phyloP scores from a whole-genome alignment of 768 basidiomycete species.

The Ramaria rubella region DNA sequence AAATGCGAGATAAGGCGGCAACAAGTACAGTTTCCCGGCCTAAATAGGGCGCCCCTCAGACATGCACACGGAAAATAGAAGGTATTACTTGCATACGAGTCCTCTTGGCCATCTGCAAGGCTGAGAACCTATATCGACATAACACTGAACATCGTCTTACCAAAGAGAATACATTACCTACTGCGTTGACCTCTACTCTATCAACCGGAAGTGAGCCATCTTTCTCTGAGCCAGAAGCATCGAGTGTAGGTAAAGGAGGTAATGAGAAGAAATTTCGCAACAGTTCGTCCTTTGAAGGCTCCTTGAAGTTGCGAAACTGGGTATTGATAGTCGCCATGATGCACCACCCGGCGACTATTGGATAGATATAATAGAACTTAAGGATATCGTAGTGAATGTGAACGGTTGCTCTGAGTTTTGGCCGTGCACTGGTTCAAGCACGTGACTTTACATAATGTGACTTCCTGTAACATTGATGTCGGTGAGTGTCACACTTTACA shows the following conservation, averaged over 20 bases:
- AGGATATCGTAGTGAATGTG: too few species aligned
- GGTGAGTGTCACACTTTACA: background rate
- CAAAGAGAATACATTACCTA: constrained; percentile 32
- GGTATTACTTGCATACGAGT: constrained; percentile 73
- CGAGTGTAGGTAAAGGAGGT: constrained; percentile 36
- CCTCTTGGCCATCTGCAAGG: constrained; percentile 77
- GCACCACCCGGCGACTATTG: background rate
- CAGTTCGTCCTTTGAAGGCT: constrained; percentile 83
- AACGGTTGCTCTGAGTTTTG: too few species aligned
- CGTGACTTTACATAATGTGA: too few species aligned
- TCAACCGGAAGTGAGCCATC: background rate
- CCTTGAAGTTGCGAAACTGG: constrained; percentile 86
- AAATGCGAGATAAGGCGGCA: constrained; percentile 88
- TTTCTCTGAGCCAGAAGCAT: constrained; percentile 10
- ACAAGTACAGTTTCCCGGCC: constrained; percentile 87
- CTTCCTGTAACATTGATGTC: too few species aligned
- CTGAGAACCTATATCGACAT: constrained; percentile 49
- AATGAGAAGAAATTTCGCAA: constrained; percentile 84
- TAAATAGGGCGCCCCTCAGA: constrained; percentile 24
- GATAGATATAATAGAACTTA: too few species aligned
- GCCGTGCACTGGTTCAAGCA: too few species aligned
- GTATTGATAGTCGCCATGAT: constrained; percentile 78
- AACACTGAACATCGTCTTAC: constrained; percentile 84
- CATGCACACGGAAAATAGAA: constrained; percentile 3
- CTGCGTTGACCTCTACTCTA: constrained; percentile 13